phyloP scores from a whole-genome alignment of 2,329 filamentous ascomycete species.

The Knufia petricola region DNA sequence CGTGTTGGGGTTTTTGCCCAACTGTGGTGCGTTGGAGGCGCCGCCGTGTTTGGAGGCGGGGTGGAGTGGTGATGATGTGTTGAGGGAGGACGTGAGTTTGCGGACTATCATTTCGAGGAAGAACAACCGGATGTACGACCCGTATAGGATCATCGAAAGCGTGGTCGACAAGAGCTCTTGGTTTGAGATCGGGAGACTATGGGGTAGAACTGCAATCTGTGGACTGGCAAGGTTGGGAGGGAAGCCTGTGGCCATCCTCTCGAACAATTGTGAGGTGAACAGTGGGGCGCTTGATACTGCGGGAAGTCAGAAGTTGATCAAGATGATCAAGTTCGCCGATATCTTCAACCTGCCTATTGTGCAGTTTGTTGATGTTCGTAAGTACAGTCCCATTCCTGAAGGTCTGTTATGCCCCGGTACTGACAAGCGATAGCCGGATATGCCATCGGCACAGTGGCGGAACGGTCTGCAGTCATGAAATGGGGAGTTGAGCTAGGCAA shows the following conservation, averaged over 20 bases:
- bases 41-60: constrained; percentile 41
- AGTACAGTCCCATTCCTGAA: constrained; percentile 19
- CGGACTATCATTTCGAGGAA: constrained; percentile 49
- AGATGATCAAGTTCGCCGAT: constrained; percentile 54
- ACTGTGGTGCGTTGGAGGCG: constrained; percentile 42
- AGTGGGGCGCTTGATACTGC: constrained; percentile 52
- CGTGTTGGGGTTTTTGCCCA: constrained; percentile 49
- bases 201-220: constrained; percentile 53
- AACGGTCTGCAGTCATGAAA: constrained; percentile 55
- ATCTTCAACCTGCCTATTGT: constrained; percentile 56
- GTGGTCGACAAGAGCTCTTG: constrained; percentile 49
- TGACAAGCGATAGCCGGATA: constrained; percentile 41
- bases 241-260: constrained; percentile 49
- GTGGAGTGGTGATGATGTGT: constrained; percentile 35
- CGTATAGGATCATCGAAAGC: constrained; percentile 46
- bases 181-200: constrained; percentile 56
- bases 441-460: constrained; percentile 54
- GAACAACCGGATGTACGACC: constrained; percentile 52
- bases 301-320: constrained; percentile 51
- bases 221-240: constrained; percentile 51
- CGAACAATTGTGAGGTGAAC: constrained; percentile 52
- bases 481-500: constrained; percentile 53
- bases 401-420: background rate
- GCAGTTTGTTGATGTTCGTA: constrained; percentile 53
- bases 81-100: constrained; percentile 41